Evolutionary conservation across 345 rosid genomes (phyloP).

Genomic region (Diplotaxis tenuifolia): DNA sequence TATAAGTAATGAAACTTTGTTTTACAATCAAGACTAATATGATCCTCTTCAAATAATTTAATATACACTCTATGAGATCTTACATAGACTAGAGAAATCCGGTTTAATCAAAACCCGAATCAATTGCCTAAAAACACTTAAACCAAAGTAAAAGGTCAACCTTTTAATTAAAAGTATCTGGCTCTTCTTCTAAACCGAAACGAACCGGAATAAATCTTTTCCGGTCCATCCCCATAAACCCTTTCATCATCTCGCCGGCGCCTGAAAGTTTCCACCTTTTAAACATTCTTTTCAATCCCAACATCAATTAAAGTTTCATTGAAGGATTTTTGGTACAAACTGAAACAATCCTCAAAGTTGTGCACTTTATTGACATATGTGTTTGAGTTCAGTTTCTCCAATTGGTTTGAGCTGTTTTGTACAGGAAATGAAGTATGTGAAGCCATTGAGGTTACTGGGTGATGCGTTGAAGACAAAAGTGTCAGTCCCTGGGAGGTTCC

Average conservation of each 20-base stretch:
- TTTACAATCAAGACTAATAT: too few relatives aligned
- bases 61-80: neutral
- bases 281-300: neutral
- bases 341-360: neutral
- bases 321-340: neutral
- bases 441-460: conserved; percentile 51
- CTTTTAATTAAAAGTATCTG: too few relatives aligned
- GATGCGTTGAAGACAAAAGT: conserved; percentile 47
- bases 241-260: neutral
- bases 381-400: neutral
- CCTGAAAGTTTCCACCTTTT: neutral
- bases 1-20: conserved; percentile 6
- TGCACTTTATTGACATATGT: neutral
- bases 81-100: neutral
- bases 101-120: conserved; percentile 5
- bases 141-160: too few relatives aligned
- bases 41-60: neutral
- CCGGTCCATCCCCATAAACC: neutral
- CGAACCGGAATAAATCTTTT: conserved; percentile 11
- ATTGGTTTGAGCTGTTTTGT: neutral
- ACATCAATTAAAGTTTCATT: neutral
- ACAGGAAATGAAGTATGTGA: conserved; percentile 64
- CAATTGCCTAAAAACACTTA: neutral
- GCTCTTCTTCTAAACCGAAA: neutral
- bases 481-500: conserved; percentile 45